These are phyloP conservation scores for Dictyophora rubrovolvata DNA, from an alignment of 768 basidiomycete species.

Conservation along the genomic window DNA sequence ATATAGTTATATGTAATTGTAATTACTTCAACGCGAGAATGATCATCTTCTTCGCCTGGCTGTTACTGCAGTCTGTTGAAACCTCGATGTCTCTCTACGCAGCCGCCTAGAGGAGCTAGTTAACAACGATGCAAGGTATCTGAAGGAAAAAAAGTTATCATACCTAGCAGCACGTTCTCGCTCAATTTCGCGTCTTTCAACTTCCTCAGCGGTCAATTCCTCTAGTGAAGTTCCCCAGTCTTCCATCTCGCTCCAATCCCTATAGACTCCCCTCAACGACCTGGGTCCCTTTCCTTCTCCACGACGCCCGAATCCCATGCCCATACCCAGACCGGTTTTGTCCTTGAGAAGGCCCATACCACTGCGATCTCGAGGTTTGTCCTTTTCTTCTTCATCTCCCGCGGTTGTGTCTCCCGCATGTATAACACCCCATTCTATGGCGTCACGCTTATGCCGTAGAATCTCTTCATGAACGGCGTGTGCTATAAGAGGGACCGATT, in stretches of 20 bases:
- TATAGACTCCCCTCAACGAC: constrained; percentile 78
- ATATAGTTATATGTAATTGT: too few relatives aligned
- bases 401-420: constrained; percentile 32
- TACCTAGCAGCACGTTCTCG: constrained; percentile 73
- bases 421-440: constrained; percentile 87
- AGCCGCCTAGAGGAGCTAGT: constrained; percentile 34
- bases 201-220: constrained; percentile 80
- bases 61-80: constrained; percentile 30
- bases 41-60: constrained; percentile 9
- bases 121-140: neutral
- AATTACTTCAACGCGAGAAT: too few relatives aligned
- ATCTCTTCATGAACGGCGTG: constrained; percentile 95
- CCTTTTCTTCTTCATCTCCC: constrained; percentile 16
- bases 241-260: constrained; percentile 89
- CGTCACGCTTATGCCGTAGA: constrained; percentile 90
- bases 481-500: constrained; percentile 80
- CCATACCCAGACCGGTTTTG: constrained; percentile 68
- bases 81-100: constrained; percentile 57
- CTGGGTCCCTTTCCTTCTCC: constrained; percentile 62
- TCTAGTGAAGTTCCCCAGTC: constrained; percentile 86
- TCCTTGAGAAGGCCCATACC: constrained; percentile 59
- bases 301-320: constrained; percentile 56
- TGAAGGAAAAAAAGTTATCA: constrained; percentile 16
- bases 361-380: constrained; percentile 33
- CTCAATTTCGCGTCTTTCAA: constrained; percentile 83